Conservation (phyloP, 768 basidiomycete genomes). For the Agrocybe chaxingu region DNA sequence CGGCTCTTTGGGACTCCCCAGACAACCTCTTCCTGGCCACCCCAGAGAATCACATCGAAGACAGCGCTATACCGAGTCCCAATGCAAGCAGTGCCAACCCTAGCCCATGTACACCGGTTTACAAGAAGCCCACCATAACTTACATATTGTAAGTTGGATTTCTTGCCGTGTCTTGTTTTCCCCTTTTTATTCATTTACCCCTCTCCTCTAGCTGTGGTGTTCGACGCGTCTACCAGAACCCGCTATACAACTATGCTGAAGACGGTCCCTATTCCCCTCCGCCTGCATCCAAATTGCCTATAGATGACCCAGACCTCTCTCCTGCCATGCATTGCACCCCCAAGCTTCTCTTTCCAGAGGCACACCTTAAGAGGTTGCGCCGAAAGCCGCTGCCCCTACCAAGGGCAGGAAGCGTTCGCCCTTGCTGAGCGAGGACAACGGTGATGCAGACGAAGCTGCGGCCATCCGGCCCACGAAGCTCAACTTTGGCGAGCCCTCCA, state of each 20-base stretch:
- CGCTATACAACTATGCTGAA: constrained; percentile 46
- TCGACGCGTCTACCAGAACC: constrained; percentile 60
- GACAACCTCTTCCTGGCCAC: constrained; percentile 16
- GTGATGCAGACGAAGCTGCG: constrained; percentile 4
- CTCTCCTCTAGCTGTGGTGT: constrained; percentile 56
- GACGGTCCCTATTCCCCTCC: constrained; percentile 41
- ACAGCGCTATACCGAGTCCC: constrained; percentile 26
- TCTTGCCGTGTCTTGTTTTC: too few species aligned
- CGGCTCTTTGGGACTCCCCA: constrained; percentile 68
- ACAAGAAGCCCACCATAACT: constrained; percentile 32
- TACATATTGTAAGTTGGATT: constrained; percentile 65
- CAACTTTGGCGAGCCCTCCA: constrained; percentile 17
- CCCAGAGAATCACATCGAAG: constrained; percentile 33
- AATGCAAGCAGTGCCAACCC: constrained; percentile 20
- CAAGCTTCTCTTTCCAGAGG: constrained; percentile 50
- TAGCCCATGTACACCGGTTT: constrained; percentile 37
- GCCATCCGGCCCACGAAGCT: constrained; percentile 22
- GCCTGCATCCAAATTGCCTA: constrained; percentile 50
- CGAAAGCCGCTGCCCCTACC: too few species aligned
- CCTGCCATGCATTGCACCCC: constrained; percentile 54
- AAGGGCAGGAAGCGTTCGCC: constrained; percentile 14
- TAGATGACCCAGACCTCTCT: constrained; percentile 64
- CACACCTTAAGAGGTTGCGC: constrained; percentile 6
- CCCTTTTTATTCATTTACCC: too few species aligned
- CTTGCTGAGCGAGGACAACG: constrained; percentile 10